Conservation (phyloP, 2,329 filamentous ascomycete genomes). For the Lecanoromycetidae sp. region DNA sequence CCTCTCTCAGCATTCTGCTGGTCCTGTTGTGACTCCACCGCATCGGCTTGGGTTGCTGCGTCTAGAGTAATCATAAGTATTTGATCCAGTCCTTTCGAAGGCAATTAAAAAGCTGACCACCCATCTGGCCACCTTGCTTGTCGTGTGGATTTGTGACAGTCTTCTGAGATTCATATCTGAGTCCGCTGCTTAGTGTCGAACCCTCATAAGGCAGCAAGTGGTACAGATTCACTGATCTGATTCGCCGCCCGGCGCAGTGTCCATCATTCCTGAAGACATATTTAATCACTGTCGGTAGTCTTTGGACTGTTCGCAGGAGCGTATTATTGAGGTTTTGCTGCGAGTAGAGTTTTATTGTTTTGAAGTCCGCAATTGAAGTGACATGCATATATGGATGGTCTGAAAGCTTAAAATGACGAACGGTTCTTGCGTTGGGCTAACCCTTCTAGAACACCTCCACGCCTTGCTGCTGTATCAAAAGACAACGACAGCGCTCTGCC, state of each 20-base stretch:
- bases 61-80: background rate
- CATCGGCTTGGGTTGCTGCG: slow-evolving; percentile 19
- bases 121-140: slow-evolving; percentile 47
- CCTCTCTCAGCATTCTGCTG: slow-evolving; percentile 27
- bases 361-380: too few relatives aligned
- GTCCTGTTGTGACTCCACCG: slow-evolving; percentile 27
- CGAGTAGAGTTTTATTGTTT: too few relatives aligned
- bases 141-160: slow-evolving; percentile 37
- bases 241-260: slow-evolving; percentile 49
- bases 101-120: slow-evolving; percentile 29
- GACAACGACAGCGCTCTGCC: slow-evolving; percentile 15
- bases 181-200: background rate
- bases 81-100: background rate
- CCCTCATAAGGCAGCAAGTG: background rate
- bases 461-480: background rate
- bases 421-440: slow-evolving; percentile 2
- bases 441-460: slow-evolving; percentile 1
- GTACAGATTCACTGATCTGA: slow-evolving; percentile 39
- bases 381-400: too few relatives aligned
- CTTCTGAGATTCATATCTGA: slow-evolving; percentile 40
- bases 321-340: too few relatives aligned
- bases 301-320: too few relatives aligned
- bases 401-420: slow-evolving; percentile 10
- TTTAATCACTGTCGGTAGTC: background rate
- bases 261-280: slow-evolving; percentile 46